Evolutionary conservation across 257 asterid species (phyloP).

Genomic region (Phtheirospermum japonicum): DNA sequence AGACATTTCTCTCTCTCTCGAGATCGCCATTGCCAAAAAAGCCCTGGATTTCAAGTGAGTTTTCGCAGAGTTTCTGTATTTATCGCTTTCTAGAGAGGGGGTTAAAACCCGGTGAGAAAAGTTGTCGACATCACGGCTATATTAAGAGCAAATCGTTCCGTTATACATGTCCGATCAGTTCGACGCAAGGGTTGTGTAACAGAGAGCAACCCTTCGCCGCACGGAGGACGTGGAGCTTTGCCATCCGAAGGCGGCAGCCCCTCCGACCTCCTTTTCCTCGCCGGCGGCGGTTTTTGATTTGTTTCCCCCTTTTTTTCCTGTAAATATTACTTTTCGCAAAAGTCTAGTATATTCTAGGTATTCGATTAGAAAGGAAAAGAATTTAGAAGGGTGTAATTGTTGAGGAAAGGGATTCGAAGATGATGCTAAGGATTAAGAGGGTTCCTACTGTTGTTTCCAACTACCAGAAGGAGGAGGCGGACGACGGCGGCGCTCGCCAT

Average conservation of each 20-base stretch:
- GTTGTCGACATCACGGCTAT: constrained; percentile 91
- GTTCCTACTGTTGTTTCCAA: constrained; percentile 86
- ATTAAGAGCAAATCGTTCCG: constrained; percentile 46
- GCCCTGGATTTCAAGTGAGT: constrained; percentile 17
- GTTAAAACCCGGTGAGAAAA: constrained; percentile 43
- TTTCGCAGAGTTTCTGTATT: not conserved
- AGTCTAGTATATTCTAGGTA: not conserved
- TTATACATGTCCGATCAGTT: constrained; percentile 54
- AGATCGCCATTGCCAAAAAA: not conserved
- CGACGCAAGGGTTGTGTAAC: constrained; percentile 81
- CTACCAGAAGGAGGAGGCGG: constrained; percentile 77
- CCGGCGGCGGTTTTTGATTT: constrained; percentile 76
- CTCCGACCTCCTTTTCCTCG: constrained; percentile 97
- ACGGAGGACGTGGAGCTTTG: constrained; percentile 99
- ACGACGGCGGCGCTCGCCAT: constrained; percentile 31
- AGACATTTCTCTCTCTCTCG: too few species aligned
- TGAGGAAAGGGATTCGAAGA: constrained; percentile 23
- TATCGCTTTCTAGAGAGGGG: constrained; percentile 25
- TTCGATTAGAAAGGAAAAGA: not conserved
- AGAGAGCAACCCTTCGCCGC: constrained; percentile 83
- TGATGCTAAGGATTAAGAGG: constrained; percentile 70
- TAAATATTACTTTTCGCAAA: not conserved
- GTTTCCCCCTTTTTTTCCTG: not conserved
- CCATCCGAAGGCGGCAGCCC: constrained; percentile 99
- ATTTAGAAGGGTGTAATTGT: not conserved